Evolutionary conservation across 2,329 filamentous ascomycete genomes (phyloP), one percentile per base, ranked within the genome.

Genomic region (Neofusicoccum laricinum): DNA sequence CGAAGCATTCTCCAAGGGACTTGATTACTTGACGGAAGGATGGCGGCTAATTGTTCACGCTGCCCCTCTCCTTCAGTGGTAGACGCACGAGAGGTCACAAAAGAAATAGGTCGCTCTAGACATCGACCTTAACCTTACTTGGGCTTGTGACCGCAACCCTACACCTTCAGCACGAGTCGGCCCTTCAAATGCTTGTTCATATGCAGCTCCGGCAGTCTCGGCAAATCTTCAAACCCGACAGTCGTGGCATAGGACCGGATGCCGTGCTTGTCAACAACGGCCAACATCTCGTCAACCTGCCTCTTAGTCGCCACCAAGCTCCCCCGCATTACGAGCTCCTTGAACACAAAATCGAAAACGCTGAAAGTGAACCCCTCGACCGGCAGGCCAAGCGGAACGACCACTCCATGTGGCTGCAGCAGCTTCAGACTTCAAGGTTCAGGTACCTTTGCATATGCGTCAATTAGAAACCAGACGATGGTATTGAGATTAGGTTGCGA

Each of bases 301-400:
- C 68, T 67, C 30, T 67, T 68, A 21, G 68, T 69, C 41, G 70
- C 66, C 15, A 72, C 71, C 67, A 71, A 72, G 59, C 67, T 70
- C 38, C 71, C 71, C 51, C 65, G 66, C 15, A 72, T 72, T 7
- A 66, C 67, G 2, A 72, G 66, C 51, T 72, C 71, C 30, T 67
- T 68, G 51, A 72, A 71, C 0, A 72, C 68, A 53, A 72, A 67
- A 7, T 67, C 66, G 15, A 71, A 69, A 1, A 69, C 68, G 41
- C 71, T 68, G n/a, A 72, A 71, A 8, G 70, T 67, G 69, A 69
- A 71, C n/a, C 66, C 68, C 19, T 70, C 69, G 49, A 67, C 69
- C 2, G 70, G 71, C 15, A 73, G 50, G 4, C 71, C 71, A 2
- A 73, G 59, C 11, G 69, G 69, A 7, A 72, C 69, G 64, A 71